A percentile compares a stretch with the other conserved stretches of the same genome.
These are phyloP conservation scores for Psilocybe cubensis DNA, from an alignment of 768 basidiomycete genomes.

Conservation along the genomic window DNA sequence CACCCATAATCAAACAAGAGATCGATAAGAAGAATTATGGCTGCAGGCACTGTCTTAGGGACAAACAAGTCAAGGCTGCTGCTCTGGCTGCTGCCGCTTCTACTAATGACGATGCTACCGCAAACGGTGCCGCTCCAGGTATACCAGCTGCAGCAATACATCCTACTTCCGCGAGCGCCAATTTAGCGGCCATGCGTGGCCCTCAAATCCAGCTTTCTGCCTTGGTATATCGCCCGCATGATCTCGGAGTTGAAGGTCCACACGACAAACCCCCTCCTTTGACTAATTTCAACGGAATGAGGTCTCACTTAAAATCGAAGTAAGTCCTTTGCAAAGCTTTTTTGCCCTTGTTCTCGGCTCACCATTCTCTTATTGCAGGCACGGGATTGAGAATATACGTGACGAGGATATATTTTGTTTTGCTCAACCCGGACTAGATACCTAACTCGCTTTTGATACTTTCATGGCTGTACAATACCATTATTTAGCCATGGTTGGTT, in stretches of 20 bases:
- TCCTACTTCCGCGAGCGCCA: not conserved
- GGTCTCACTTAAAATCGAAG: constrained; percentile 68
- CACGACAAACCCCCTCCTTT: constrained; percentile 23
- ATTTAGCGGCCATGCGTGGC: not conserved
- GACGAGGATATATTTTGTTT: constrained; percentile 58
- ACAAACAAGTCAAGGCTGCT: constrained; percentile 12
- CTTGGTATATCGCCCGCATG: constrained; percentile 10
- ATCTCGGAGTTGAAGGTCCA: constrained; percentile 14
- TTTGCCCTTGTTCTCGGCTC: not conserved
- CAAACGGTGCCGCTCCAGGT: not conserved
- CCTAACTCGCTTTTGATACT: not conserved
- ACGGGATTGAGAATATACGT: constrained; percentile 45
- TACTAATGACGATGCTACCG: not conserved
- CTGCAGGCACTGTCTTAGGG: constrained; percentile 54
- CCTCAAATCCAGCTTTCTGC: constrained; percentile 8
- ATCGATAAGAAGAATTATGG: constrained; percentile 45
- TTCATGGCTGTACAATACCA: constrained; percentile 1
- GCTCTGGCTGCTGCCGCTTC: constrained; percentile 1
- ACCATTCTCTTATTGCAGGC: constrained; percentile 38
- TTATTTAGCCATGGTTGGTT: too few relatives aligned
- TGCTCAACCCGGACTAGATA: not conserved
- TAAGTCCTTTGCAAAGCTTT: constrained; percentile 30
- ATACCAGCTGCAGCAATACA: not conserved
- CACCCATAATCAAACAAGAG: constrained; percentile 24
- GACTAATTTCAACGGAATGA: constrained; percentile 58